Base-by-base conservation (phyloP, 2,329 filamentous ascomycete species). In the Aspergillus hiratsukae region DNA sequence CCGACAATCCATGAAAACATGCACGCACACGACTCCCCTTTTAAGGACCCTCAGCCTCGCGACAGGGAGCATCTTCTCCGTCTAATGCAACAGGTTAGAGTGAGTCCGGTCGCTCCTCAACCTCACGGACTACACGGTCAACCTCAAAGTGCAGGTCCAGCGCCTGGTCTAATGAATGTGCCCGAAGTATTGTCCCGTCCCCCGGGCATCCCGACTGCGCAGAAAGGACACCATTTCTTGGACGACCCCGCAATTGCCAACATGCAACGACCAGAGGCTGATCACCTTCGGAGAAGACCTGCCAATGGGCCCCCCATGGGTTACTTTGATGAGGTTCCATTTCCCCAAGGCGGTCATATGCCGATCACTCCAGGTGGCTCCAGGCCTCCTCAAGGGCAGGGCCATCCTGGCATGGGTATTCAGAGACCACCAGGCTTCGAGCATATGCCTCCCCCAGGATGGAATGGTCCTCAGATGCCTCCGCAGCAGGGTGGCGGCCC, bases 41-140 rank as follows among this genome's bases (percentile, higher is more conserved):
- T 72, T 56, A 70, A 74, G 70, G 67, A 77, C 59, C 54, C 76
- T 66, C 73, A 70, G 60, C 67, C 60, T 69, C 84, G 80, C 64
- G 89, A 93, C 64, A 84, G 88, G n/a, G 89, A 95, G 61, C 92
- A 94, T 69, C 77, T 96, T 50, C 89, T 96, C 74, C 89, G 87
- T 59, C 80, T 96, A 29, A 94, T 96, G 89, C 84, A 87, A 63
- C 80, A 83, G 66, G 76, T 80, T 17, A 71, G 70, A 46, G 65
- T 76, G 31, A 70, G 66, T 41, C 58, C 72, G 52, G 54, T 60
- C 58, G 49, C 55, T 27, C 61, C 62, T 27, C 57, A 61, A 56
- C 57, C 64, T 51, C 62, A 66, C 54, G 62, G 64, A 48, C 68
- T 58, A 56, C 64, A 66, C n/a, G 57, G 60, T 28, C 68, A 67